A percentile compares a stretch with the other conserved stretches of the same genome.
These are phyloP conservation scores for Whalleya microplaca DNA, from an alignment of 2,329 filamentous ascomycete species.

Conservation along the genomic window DNA sequence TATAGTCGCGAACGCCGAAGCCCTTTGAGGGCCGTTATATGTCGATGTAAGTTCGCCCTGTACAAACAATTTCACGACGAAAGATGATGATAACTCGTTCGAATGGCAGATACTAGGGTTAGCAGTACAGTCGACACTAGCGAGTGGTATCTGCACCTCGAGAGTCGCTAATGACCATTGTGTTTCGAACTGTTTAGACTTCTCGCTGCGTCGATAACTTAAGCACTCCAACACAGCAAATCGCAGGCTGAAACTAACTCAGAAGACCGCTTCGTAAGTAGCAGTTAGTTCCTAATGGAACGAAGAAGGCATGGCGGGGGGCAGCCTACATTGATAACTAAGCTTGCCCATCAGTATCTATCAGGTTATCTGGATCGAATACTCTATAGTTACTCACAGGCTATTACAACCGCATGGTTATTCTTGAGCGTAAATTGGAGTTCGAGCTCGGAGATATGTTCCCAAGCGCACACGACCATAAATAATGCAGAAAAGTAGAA, in stretches of 20 bases:
- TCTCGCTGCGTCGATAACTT: slow-evolving; percentile 16
- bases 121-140: slow-evolving; percentile 28
- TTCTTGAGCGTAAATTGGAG: not conserved
- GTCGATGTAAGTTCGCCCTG: slow-evolving; percentile 13
- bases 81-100: slow-evolving; percentile 12
- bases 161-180: slow-evolving; percentile 24
- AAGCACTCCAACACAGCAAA: not conserved
- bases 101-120: slow-evolving; percentile 12
- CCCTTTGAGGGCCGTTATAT: slow-evolving; percentile 29
- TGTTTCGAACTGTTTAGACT: slow-evolving; percentile 21
- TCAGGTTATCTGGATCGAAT: not conserved
- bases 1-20: slow-evolving; percentile 25
- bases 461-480: not conserved
- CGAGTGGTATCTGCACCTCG: slow-evolving; percentile 13
- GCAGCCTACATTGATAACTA: not conserved
- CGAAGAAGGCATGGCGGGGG: not conserved
- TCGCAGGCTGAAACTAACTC: slow-evolving; percentile 7
- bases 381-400: not conserved
- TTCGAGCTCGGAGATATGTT: not conserved
- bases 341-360: not conserved
- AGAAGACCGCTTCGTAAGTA: slow-evolving; percentile 4
- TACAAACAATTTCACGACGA: slow-evolving; percentile 22
- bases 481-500: not conserved
- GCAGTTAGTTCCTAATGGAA: no score
- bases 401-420: not conserved